Base-by-base conservation (phyloP, 1,139 yeast species). In the Saccharomyces uvarum region DNA sequence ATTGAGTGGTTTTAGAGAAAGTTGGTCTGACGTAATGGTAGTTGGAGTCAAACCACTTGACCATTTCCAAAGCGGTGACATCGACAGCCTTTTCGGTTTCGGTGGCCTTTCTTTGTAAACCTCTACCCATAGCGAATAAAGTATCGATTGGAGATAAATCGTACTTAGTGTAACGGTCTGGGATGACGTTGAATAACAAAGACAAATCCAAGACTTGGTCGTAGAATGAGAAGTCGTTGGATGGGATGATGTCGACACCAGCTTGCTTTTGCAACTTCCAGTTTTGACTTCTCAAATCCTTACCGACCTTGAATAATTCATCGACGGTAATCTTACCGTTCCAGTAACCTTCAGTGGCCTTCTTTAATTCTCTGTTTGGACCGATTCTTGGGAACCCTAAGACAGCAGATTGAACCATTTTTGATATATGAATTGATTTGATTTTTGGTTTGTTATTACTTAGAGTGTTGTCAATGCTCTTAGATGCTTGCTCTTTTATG, bases 11-110 rank as follows among this genome's bases (percentile, higher is more conserved):
- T 82, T 90, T 86, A 57, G 97, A 88, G 79, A 93, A 89, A 67
- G 99, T 95, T 77, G 99, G 99, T 83, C 99, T 89, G 71, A 93
- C 98, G 75, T 93, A 95, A 78, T 93, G 99, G 88, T 93, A 93
- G 88, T 93, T 93, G 62, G 98, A 88, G 77, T 93, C 99, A 68
- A 93, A 93, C 99, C 99, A 93, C 82, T 93, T 93, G 69, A 93
- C 99, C 99, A 93, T 93, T 83, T 93, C 99, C 76, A 89, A 83
- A 68, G 99, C 99, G 63, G 98, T 93, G 60, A 93, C 99, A 76
- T 95, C 99, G 67, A 93, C 97, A 65, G 96, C 96, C 66, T 86
- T 81, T 60, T 84, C 74, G 65, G 91, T 73, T 66, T 87, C 97
- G 64, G 95, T 87, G 65, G 96, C 96, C 77, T 87, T 85, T 79